These are phyloP conservation scores for Megacollybia marginata DNA, from an alignment of 768 basidiomycete species.

Conservation along the genomic window DNA sequence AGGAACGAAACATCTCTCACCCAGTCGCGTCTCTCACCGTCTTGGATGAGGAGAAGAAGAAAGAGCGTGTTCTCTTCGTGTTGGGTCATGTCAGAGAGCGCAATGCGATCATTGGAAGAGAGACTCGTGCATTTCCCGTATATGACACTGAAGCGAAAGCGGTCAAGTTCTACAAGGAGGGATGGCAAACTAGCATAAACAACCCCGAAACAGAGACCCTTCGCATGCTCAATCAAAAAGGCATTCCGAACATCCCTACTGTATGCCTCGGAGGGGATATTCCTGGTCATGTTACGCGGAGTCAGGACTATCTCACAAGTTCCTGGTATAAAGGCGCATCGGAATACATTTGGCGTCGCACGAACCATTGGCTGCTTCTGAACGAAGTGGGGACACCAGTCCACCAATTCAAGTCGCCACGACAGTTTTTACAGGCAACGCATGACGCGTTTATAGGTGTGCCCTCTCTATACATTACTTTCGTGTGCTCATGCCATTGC, in stretches of 20 bases:
- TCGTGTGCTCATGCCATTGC: no score
- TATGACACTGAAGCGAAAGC: slow-evolving; percentile 6
- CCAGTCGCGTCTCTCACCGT: not conserved
- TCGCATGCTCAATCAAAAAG: not conserved
- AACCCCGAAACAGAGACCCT: not conserved
- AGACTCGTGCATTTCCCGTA: slow-evolving; percentile 16
- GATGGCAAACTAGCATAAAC: not conserved
- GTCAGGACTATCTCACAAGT: no score
- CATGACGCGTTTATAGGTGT: no score
- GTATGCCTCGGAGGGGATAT: not conserved
- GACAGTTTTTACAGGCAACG: no score
- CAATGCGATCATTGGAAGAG: slow-evolving; percentile 11
- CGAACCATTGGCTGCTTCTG: no score
- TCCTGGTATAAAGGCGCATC: no score
- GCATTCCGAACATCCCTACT: not conserved
- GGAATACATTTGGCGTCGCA: no score
- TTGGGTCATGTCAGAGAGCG: not conserved
- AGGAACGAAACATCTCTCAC: not conserved
- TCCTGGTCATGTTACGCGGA: no score
- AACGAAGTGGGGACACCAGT: no score
- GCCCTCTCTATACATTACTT: no score
- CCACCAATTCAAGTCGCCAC: no score
- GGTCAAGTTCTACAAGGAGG: not conserved
- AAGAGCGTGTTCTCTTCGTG: not conserved
- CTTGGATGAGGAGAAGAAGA: not conserved